A percentile compares a stretch with the other conserved stretches of the same genome.
phyloP scores from a whole-genome alignment of 345 rosid species.

The Eucalyptus coolabah region DNA sequence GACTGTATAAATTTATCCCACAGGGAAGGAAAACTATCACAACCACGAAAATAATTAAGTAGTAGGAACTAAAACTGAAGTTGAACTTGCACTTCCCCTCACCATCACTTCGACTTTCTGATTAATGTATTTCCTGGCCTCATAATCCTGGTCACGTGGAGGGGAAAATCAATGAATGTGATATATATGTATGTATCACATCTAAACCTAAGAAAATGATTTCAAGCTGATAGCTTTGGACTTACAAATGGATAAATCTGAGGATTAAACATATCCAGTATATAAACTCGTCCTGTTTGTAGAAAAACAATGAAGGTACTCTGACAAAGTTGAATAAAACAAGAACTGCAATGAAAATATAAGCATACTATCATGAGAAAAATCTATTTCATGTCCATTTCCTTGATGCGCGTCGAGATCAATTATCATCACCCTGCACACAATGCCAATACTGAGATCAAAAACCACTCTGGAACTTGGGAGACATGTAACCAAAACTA shows the following conservation, averaged over 20 bases:
- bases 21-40: neutral
- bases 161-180: neutral
- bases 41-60: neutral
- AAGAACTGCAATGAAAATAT: neutral
- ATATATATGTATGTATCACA: neutral
- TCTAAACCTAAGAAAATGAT: neutral
- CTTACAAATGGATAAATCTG: conserved; percentile 86
- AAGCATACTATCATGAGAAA: conserved; percentile 59
- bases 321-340: neutral
- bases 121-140: conserved; percentile 58
- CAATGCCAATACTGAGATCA: neutral
- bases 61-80: neutral
- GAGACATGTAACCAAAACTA: neutral
- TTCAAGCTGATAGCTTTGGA: neutral
- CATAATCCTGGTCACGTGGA: conserved; percentile 38
- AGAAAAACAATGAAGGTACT: neutral
- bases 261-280: conserved; percentile 85
- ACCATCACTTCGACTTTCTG: conserved; percentile 84
- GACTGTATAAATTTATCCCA: conserved; percentile 20
- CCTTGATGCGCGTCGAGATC: conserved; percentile 99
- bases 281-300: conserved; percentile 65
- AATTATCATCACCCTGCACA: conserved; percentile 78
- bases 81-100: neutral
- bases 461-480: neutral
- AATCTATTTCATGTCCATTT: conserved; percentile 93